These are phyloP conservation scores for Neonectria faginata DNA, from an alignment of 2,329 filamentous ascomycete genomes.

Conservation along the genomic window DNA sequence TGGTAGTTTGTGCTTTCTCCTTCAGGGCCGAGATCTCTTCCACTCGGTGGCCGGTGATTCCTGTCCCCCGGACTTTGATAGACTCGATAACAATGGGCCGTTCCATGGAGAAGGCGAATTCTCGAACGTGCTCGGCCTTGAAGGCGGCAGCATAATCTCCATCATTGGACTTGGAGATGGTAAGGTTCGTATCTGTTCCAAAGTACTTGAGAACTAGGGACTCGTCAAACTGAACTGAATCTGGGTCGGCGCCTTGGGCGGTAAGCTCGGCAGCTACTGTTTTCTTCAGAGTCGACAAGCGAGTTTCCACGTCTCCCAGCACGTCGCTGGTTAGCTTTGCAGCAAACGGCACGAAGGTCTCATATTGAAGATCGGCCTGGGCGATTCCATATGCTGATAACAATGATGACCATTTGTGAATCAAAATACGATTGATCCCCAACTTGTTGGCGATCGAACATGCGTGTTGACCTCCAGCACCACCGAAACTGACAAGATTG, in stretches of 20 bases:
- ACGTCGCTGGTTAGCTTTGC: conserved; percentile 31
- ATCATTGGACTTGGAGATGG: conserved; percentile 55
- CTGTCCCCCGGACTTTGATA: conserved; percentile 45
- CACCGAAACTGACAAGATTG: conserved; percentile 65
- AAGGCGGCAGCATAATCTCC: conserved; percentile 54
- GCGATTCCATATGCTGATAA: conserved; percentile 60
- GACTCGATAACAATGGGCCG: conserved; percentile 56
- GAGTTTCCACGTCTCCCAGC: conserved; percentile 31
- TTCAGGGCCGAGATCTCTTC: neutral
- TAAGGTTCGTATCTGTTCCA: conserved; percentile 55
- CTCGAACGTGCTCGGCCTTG: conserved; percentile 51
- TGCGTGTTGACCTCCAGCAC: conserved; percentile 76
- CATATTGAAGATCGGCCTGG: conserved; percentile 54
- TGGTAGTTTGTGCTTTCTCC: neutral
- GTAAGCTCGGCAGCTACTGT: conserved; percentile 53
- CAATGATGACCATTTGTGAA: conserved; percentile 56
- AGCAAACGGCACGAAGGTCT: conserved; percentile 51
- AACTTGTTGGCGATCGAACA: conserved; percentile 55
- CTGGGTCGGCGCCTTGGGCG: conserved; percentile 54
- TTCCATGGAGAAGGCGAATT: conserved; percentile 55
- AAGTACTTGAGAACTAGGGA: conserved; percentile 63
- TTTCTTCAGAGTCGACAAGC: conserved; percentile 44
- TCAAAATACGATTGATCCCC: conserved; percentile 54
- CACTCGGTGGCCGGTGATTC: conserved; percentile 8
- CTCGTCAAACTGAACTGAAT: conserved; percentile 54